Conservation (phyloP, 768 basidiomycete species). For the Serendipita vermifera region DNA sequence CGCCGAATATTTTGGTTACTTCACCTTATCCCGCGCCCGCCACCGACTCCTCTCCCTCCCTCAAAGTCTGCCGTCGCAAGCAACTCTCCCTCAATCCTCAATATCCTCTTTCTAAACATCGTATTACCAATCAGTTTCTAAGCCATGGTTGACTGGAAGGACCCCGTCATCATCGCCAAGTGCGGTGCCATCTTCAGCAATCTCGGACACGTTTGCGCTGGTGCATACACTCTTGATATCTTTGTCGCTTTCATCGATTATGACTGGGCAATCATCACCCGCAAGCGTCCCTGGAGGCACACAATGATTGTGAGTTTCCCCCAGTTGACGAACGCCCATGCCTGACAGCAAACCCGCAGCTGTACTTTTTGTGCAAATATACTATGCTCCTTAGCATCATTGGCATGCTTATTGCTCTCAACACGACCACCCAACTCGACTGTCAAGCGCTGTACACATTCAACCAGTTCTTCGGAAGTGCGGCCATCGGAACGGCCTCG, state of each 20-base stretch:
- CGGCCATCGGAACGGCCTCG: constrained; percentile 15
- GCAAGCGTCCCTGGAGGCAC: constrained; percentile 6
- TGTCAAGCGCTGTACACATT: constrained; percentile 38
- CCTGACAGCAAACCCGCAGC: neutral
- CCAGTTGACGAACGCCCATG: neutral
- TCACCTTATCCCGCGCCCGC: neutral
- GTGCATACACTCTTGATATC: constrained; percentile 6
- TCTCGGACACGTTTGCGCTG: constrained; percentile 1
- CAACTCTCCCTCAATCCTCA: constrained; percentile 2
- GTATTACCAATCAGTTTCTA: neutral
- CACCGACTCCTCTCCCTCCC: neutral
- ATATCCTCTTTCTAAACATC: neutral
- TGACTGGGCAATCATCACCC: constrained; percentile 7
- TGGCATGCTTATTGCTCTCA: constrained; percentile 7
- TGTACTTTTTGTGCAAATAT: constrained; percentile 10
- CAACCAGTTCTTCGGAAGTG: constrained; percentile 25
- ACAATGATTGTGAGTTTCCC: neutral
- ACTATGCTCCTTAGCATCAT: constrained; percentile 5
- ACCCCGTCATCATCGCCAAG: neutral
- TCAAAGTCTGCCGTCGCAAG: neutral
- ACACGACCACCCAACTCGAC: constrained; percentile 20
- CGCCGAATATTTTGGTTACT: too few species aligned
- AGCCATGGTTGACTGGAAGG: neutral
- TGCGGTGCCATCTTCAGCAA: constrained; percentile 9
- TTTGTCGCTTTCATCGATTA: constrained; percentile 8